A percentile compares a stretch with the other conserved stretches of the same genome.
Conservation (phyloP, 176 grass and related monocot species). For the Musa beccarii region DNA sequence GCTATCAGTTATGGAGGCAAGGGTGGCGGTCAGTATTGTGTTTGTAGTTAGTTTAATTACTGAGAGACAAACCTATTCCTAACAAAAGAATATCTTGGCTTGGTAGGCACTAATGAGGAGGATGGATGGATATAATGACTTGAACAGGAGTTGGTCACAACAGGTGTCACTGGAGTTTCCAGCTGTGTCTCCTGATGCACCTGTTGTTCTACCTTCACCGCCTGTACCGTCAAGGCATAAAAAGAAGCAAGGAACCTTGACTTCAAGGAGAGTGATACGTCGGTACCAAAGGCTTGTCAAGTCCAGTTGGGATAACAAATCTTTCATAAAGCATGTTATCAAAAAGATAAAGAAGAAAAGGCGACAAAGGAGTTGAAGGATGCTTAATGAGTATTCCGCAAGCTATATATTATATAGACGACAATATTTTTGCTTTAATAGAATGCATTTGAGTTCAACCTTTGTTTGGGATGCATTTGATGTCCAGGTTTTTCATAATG, state of each 20-base stretch:
- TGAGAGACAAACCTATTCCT: neutral
- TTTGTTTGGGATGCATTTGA: neutral
- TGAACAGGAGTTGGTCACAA: neutral
- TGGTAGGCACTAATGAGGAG: neutral
- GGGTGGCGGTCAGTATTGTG: neutral
- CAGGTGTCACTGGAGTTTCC: neutral
- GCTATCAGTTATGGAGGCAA: constrained; percentile 1
- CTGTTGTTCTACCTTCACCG: neutral
- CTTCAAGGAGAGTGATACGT: constrained; percentile 1
- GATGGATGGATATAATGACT: neutral
- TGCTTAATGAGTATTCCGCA: neutral
- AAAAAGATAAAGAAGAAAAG: neutral
- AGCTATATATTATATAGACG: neutral
- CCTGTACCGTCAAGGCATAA: neutral
- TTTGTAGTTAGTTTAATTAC: neutral
- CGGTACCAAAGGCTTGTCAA: constrained; percentile 10
- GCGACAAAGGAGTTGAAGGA: constrained; percentile 4
- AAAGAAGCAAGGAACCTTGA: constrained; percentile 11
- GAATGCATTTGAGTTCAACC: neutral
- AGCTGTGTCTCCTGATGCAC: neutral
- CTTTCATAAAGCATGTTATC: neutral
- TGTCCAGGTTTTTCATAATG: neutral
- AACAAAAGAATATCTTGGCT: neutral
- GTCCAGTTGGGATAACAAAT: constrained; percentile 4
- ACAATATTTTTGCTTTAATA: neutral